Base-by-base conservation (phyloP, 1,284 basidiomycete species). In the Meira miltonrushii region DNA sequence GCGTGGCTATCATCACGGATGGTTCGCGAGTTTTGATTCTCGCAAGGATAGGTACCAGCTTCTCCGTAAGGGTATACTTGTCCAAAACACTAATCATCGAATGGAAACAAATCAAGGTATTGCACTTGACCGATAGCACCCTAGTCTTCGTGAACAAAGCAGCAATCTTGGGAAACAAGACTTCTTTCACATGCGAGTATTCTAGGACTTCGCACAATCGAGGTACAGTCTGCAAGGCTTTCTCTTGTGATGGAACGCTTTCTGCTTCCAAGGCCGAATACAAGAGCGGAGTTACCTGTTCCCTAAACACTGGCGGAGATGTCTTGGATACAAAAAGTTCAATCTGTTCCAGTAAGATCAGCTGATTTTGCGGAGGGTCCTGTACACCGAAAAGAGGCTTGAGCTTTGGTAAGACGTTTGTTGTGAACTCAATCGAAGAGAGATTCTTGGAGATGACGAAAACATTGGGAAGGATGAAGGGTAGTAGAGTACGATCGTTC, bases 381-480 rank as follows among this genome's bases (percentile, higher is more conserved):
- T 90, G 92, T 69, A 97, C 82, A 0, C 82, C 82, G 69, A 99
- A 99, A 12, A 98, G 79, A 0, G 93, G 93, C 73, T 89, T 92
- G 39, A 98, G 82, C 72, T 87, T 89, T 1, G 91, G 91, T 10
- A 98, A 81, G 5, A 93, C 89, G 53, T 86, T 84, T 1, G 81
- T 82, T 0, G 87, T 87, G 73, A 99, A 99, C 72, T 94, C 91
- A 44, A 75, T 57, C 12, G 59, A 62, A 28, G 55, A 85, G 47
- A 97, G 82, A 28, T 86, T 84, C 64, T 85, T 86, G 10, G 90
- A 86, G 62, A 99, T 98, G 58, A 85, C 84, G 74, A 97, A 95
- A n/a, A 97, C 88, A 78, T 96, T 96, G 1, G 94, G 94, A n/a
- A 99, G 82, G 62, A 99, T 89, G 78, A 95, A 95, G 1, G 95